phyloP scores from a whole-genome alignment of 495 filamentous ascomycete genomes.

The Geopyxis carbonaria region DNA sequence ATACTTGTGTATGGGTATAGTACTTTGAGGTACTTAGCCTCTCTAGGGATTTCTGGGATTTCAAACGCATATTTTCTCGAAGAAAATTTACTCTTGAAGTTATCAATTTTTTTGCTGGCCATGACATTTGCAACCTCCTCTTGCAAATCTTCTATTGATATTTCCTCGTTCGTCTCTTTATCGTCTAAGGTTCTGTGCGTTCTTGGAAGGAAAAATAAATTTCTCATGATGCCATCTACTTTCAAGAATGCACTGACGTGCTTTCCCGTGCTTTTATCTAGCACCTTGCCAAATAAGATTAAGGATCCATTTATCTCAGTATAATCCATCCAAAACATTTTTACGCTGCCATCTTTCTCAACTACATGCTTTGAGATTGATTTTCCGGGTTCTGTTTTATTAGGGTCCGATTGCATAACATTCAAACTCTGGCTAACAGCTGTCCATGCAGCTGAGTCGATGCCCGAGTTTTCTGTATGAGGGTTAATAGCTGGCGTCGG shows the following conservation, averaged over 20 bases:
- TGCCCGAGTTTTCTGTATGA: conserved; percentile 15
- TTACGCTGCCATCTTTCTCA: conserved; percentile 78
- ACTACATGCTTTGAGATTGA: conserved; percentile 60
- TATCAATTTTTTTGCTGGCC: conserved; percentile 60
- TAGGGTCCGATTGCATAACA: conserved; percentile 52
- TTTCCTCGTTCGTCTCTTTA: conserved; percentile 55
- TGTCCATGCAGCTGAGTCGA: conserved; percentile 82
- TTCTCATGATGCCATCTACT: conserved; percentile 83
- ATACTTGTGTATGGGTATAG: conserved; percentile 65
- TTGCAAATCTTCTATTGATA: conserved; percentile 80
- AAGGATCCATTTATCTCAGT: conserved; percentile 82
- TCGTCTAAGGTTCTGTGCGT: conserved; percentile 44
- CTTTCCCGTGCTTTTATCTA: conserved; percentile 61
- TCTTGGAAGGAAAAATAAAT: conserved; percentile 82
- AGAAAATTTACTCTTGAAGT: conserved; percentile 85
- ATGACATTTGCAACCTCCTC: conserved; percentile 72
- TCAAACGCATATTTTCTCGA: conserved; percentile 93
- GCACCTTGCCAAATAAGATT: conserved; percentile 90
- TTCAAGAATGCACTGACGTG: conserved; percentile 92
- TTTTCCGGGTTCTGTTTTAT: conserved; percentile 55
- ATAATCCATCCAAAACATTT: conserved; percentile 95
- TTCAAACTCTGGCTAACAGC: conserved; percentile 73
- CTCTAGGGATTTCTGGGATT: conserved; percentile 66
- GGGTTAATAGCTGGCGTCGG: conserved; percentile 34
- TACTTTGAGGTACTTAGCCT: conserved; percentile 80